These are phyloP conservation scores for Verticillium albo-atrum DNA, from an alignment of 2,329 filamentous ascomycete genomes.

Conservation along the genomic window DNA sequence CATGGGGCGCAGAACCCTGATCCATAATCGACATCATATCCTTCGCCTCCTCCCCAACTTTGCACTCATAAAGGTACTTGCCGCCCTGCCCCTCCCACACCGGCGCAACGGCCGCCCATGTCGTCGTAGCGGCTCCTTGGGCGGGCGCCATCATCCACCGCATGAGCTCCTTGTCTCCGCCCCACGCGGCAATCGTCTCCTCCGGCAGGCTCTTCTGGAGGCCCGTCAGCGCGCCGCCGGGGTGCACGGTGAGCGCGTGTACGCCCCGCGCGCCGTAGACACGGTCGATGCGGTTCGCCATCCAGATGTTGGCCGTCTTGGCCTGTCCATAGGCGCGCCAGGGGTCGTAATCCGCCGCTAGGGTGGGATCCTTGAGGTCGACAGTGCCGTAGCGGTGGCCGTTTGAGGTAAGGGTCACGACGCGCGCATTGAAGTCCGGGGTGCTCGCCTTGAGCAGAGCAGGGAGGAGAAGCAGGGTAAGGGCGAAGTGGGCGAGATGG, in stretches of 20 bases:
- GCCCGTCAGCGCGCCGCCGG: slow-evolving; percentile 29
- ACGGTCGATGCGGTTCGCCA: slow-evolving; percentile 37
- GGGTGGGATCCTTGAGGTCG: slow-evolving; percentile 41
- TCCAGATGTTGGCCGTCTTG: slow-evolving; percentile 24
- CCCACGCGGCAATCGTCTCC: neutral
- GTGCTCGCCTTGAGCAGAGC: slow-evolving; percentile 28
- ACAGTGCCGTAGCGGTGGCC: slow-evolving; percentile 36
- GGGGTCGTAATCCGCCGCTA: slow-evolving; percentile 29
- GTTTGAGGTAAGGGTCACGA: slow-evolving; percentile 31
- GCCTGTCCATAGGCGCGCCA: slow-evolving; percentile 21
- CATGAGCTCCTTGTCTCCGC: neutral
- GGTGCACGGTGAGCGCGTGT: slow-evolving; percentile 36
- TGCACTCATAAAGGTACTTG: slow-evolving; percentile 38
- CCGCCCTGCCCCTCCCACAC: slow-evolving; percentile 41
- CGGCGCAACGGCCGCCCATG: slow-evolving; percentile 36
- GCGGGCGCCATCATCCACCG: slow-evolving; percentile 1
- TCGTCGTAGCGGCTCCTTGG: slow-evolving; percentile 44
- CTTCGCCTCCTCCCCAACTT: slow-evolving; percentile 12
- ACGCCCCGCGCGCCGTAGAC: slow-evolving; percentile 33
- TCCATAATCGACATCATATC: neutral
- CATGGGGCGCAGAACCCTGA: neutral
- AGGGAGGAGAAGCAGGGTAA: slow-evolving; percentile 36
- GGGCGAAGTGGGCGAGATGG: slow-evolving; percentile 35
- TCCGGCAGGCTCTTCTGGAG: slow-evolving; percentile 10
- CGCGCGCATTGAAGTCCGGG: slow-evolving; percentile 15